Percentiles rank a stretch among this genome's conserved stretches.
phyloP scores from a whole-genome alignment of 805 yeast species.

The Metschnikowia matae region DNA sequence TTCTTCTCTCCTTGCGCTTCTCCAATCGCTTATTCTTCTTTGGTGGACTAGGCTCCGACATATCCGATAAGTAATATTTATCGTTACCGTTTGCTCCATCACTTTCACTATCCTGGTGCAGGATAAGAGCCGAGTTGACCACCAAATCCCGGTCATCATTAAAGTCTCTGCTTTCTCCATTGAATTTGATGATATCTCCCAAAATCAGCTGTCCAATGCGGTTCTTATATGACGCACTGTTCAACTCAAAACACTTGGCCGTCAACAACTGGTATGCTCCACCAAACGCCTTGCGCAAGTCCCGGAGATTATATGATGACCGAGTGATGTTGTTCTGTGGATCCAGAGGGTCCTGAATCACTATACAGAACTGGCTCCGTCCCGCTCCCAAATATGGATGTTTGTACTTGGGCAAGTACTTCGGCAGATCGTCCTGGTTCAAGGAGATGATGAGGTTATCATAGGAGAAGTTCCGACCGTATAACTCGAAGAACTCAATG shows the following conservation, averaged over 20 bases:
- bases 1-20: not conserved
- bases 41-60: constrained; percentile 23
- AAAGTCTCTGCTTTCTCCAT: constrained; percentile 72
- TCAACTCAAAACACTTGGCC: constrained; percentile 70
- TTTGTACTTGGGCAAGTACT: constrained; percentile 57
- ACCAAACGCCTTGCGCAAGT: constrained; percentile 78
- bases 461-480: constrained; percentile 86
- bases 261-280: constrained; percentile 81
- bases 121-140: constrained; percentile 51
- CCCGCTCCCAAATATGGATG: constrained; percentile 48
- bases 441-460: constrained; percentile 72
- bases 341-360: constrained; percentile 89
- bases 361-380: constrained; percentile 57
- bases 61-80: constrained; percentile 41
- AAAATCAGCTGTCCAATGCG: constrained; percentile 69
- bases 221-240: constrained; percentile 59
- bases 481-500: constrained; percentile 88
- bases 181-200: constrained; percentile 73
- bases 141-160: constrained; percentile 68
- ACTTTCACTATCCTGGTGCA: constrained; percentile 26
- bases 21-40: constrained; percentile 1
- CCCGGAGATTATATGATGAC: constrained; percentile 76
- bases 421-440: constrained; percentile 48
- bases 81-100: constrained; percentile 38
- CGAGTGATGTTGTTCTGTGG: constrained; percentile 77